phyloP scores from a whole-genome alignment of 352 stramenopile genomes.

The Globisporangium heterothallicum region DNA sequence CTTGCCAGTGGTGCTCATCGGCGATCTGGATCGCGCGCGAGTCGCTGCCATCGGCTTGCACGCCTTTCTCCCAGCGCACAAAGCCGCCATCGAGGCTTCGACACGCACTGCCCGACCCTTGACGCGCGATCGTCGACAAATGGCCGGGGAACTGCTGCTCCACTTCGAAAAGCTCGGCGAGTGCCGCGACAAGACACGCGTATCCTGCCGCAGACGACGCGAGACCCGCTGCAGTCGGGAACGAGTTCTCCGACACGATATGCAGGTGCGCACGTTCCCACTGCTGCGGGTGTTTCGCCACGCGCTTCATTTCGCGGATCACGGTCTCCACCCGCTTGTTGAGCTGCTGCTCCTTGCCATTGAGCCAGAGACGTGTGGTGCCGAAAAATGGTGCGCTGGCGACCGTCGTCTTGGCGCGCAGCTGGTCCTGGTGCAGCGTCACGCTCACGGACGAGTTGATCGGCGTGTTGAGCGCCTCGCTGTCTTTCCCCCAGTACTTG shows the following conservation, averaged over 20 bases:
- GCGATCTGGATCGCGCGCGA: conserved; percentile 65
- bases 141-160: conserved; percentile 89
- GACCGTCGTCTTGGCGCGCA: conserved; percentile 94
- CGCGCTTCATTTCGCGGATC: conserved; percentile 54
- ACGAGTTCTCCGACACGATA: conserved; percentile 97
- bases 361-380: conserved; percentile 94
- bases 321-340: conserved; percentile 82
- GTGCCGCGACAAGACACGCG: conserved; percentile 87
- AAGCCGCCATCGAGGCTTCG: conserved; percentile 96
- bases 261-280: conserved; percentile 61
- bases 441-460: conserved; percentile 96
- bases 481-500: conserved; percentile 98
- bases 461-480: conserved; percentile 91
- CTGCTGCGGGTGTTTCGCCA: conserved; percentile 20
- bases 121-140: conserved; percentile 89
- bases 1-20: conserved; percentile 91
- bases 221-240: conserved; percentile 96
- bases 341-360: conserved; percentile 85
- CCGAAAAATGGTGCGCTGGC: conserved; percentile 62
- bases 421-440: conserved; percentile 93
- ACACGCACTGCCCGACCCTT: conserved; percentile 94
- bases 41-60: conserved; percentile 58
- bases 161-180: conserved; percentile 87
- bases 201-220: conserved; percentile 98
- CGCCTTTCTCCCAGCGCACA: conserved; percentile 94